Evolutionary conservation across 2,329 filamentous ascomycete genomes (phyloP).

Genomic region (Helotiales sp.): DNA sequence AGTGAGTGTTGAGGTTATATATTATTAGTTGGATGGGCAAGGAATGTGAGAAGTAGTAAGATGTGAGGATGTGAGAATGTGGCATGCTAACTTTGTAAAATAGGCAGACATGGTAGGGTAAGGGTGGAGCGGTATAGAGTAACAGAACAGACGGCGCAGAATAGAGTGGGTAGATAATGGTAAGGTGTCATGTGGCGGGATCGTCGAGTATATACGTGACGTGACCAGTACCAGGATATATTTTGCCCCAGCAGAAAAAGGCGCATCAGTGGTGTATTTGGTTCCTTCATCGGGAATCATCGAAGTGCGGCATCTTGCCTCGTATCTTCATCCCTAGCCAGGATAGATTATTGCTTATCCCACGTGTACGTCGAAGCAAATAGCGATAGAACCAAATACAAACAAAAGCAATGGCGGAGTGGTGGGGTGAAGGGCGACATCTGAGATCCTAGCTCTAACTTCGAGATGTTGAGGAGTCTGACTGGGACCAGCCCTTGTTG

Average conservation of each 20-base stretch:
- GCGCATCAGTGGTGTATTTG: background rate
- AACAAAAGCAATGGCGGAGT: conserved; percentile 16
- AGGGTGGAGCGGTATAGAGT: conserved; percentile 1
- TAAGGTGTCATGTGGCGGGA: background rate
- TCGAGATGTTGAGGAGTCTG: conserved; percentile 29
- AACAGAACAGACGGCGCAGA: background rate
- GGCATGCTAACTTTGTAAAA: conserved; percentile 6
- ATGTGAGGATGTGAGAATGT: conserved; percentile 1
- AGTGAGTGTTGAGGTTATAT: background rate
- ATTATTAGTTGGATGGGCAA: background rate
- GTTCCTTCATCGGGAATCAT: background rate
- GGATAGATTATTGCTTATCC: background rate
- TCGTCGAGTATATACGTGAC: background rate
- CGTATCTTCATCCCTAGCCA: conserved; percentile 16
- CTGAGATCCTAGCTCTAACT: conserved; percentile 21
- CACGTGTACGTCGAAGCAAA: background rate
- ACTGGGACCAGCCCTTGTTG: conserved; percentile 20
- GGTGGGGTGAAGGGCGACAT: conserved; percentile 8
- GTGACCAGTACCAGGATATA: too few species aligned
- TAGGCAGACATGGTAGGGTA: background rate
- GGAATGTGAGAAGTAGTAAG: background rate
- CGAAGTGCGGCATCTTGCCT: conserved; percentile 24
- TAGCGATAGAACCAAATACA: conserved; percentile 12
- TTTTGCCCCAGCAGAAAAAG: too few species aligned
- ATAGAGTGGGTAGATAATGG: background rate